phyloP scores from a whole-genome alignment of 75 land plant species.

The Selaginella tamariscina region DNA sequence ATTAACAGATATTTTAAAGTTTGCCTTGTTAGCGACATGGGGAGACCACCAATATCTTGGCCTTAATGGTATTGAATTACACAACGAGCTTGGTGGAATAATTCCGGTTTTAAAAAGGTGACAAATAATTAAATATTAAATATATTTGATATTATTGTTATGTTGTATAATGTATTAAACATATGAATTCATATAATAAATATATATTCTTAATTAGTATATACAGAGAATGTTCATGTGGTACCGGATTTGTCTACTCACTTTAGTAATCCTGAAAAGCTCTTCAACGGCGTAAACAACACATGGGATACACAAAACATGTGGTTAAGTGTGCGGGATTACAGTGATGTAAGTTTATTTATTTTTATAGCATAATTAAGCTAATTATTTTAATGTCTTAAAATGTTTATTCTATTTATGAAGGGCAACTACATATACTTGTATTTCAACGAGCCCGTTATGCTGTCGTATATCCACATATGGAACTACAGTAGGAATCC shows the following conservation, averaged over 20 bases:
- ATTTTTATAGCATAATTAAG: background rate
- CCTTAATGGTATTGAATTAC: constrained; percentile 6
- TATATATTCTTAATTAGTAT: too few relatives aligned
- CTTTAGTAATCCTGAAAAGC: background rate
- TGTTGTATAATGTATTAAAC: too few relatives aligned
- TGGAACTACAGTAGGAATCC: constrained; percentile 8
- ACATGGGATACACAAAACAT: background rate
- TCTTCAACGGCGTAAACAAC: constrained; percentile 8
- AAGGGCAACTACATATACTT: background rate
- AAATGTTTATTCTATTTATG: background rate
- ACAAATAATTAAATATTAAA: too few relatives aligned
- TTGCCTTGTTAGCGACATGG: background rate
- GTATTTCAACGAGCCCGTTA: background rate
- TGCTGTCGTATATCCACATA: background rate
- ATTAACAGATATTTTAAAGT: constrained; percentile 3
- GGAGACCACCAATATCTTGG: constrained; percentile 5
- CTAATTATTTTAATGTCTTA: background rate
- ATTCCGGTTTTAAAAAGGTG: background rate
- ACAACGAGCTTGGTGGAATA: background rate
- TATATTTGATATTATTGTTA: too few relatives aligned
- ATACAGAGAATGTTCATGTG: constrained; percentile 3
- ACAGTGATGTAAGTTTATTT: background rate
- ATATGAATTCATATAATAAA: too few relatives aligned
- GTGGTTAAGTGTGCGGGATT: background rate
- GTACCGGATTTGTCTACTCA: background rate